Evolutionary conservation across 441 rosid genomes (phyloP), one percentile per base, ranked within the genome.

Genomic region (Croton setiger): DNA sequence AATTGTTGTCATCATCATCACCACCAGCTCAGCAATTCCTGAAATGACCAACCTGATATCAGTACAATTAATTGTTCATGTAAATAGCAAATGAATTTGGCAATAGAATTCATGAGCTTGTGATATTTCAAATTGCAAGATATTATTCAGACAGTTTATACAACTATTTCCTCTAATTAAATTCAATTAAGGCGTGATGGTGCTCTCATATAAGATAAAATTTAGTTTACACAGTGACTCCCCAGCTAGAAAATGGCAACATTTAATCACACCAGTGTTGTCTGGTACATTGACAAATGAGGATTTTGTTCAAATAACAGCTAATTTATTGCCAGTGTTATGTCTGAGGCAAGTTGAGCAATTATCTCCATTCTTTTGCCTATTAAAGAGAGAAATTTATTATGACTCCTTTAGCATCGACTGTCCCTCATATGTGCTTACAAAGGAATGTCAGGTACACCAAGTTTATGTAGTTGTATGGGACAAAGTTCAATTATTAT

Each of bases 11-110:
- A 90, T 95, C 98, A 92, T 95, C 99, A 95, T 95, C 78, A 95
- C 97, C 63, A 97, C 98, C 20, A 92, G 81, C 89, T 92, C 99
- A 56, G 97, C 97, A 84, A 94, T 87, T 71, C 93, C 99, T 95
- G 88, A 60, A 56, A 73, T 68, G 73, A 47, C 77, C 55, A 43
- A 75, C 31, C 20, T 43, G 14, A 67, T 60, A 75, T 71, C 41
- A 71, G 67, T 52, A 71, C 49, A 56, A 43, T 31, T 27, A 69
- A 60, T 21, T 36, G 10, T 55, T 47, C 52, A 43, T 3, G 56
- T 8, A 67, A 15, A 39, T 55, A 35, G 21, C 48, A 51, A 67
- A 39, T 27, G 36, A 64, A 55, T 31, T 45, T 14, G 21, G 21
- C 10, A 54, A 45, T 33, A 68, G 9, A 43, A 31, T 31, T 20